Conservation (phyloP, 2,329 filamentous ascomycete genomes). For the Cordyceps farinosa region DNA sequence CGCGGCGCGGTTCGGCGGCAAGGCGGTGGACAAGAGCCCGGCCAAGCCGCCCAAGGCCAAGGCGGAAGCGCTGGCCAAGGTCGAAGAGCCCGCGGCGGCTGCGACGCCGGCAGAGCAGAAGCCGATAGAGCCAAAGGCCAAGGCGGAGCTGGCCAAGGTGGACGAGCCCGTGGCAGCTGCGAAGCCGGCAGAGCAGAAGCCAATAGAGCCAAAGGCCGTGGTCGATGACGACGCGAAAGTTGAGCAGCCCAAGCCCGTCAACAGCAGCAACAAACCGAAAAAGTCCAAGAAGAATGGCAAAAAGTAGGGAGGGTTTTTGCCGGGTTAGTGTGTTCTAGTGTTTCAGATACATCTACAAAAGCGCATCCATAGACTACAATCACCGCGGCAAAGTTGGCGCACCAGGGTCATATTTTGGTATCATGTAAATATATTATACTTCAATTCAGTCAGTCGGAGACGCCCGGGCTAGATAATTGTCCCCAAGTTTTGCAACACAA, state of each 20-base stretch:
- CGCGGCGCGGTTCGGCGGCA: constrained; percentile 5
- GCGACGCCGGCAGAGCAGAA: neutral
- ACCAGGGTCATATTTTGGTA: neutral
- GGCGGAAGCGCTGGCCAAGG: neutral
- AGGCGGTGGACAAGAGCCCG: neutral
- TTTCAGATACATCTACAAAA: too few species aligned
- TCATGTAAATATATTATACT: neutral
- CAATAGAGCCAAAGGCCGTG: neutral
- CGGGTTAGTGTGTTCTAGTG: too few species aligned
- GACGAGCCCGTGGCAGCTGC: too few species aligned
- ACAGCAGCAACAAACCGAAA: constrained; percentile 6
- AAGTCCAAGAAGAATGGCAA: constrained; percentile 12
- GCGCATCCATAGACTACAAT: too few species aligned
- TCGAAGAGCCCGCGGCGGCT: neutral
- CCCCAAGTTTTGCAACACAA: neutral
- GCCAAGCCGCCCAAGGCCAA: neutral
- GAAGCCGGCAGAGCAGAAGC: neutral
- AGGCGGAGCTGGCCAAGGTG: too few species aligned
- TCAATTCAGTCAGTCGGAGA: neutral
- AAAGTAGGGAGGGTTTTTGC: neutral
- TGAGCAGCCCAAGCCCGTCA: neutral
- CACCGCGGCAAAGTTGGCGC: too few species aligned
- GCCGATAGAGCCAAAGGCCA: neutral
- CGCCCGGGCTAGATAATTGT: neutral
- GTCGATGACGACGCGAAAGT: neutral